Evolutionary conservation across 83 land plant species (phyloP).

Genomic region (Picea abies): DNA sequence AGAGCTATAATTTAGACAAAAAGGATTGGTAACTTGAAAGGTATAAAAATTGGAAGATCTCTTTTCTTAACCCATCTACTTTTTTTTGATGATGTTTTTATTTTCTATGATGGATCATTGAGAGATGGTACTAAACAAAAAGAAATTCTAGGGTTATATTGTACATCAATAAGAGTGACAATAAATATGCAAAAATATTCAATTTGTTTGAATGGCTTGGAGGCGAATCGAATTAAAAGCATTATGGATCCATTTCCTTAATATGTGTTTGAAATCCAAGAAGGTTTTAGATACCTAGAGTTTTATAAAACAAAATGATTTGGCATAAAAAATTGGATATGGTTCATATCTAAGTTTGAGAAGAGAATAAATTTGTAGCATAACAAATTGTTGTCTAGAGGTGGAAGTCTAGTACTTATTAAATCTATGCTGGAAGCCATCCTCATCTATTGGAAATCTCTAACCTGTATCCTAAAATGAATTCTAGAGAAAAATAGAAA

Average conservation of each 20-base stretch:
- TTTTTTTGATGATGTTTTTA: not conserved
- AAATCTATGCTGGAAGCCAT: not conserved
- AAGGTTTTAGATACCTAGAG: not conserved
- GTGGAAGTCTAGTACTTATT: not conserved
- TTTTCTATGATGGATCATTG: not conserved
- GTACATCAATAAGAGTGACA: not conserved
- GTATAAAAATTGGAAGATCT: not conserved
- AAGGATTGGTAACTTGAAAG: not conserved
- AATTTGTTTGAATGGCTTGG: not conserved
- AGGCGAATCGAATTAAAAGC: not conserved
- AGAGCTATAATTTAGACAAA: not conserved
- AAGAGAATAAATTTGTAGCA: not conserved
- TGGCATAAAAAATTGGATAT: not conserved
- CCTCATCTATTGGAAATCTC: not conserved
- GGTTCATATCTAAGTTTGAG: not conserved
- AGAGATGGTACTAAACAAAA: not conserved
- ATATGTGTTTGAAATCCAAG: not conserved
- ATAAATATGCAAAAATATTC: not conserved
- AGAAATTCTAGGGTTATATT: not conserved
- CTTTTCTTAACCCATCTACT: not conserved
- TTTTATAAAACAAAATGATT: not conserved
- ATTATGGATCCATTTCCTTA: not conserved
- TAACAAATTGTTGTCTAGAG: not conserved
- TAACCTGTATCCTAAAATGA: not conserved
- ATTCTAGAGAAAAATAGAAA: not conserved